A percentile compares a stretch with the other conserved stretches of the same genome.
These are phyloP conservation scores for Aspergillus diversus DNA, from an alignment of 495 filamentous ascomycete genomes.

Conservation along the genomic window DNA sequence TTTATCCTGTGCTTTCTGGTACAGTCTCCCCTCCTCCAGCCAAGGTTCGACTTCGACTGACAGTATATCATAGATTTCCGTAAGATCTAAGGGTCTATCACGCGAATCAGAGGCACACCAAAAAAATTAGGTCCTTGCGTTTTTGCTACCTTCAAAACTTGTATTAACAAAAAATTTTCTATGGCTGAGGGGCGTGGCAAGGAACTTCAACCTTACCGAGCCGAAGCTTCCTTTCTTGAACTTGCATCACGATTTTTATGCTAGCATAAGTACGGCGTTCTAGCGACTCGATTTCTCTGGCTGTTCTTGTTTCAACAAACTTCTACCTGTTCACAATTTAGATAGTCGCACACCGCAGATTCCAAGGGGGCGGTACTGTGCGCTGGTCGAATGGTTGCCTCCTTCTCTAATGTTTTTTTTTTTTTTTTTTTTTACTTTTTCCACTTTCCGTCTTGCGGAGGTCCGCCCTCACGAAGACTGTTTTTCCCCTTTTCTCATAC, in stretches of 20 bases:
- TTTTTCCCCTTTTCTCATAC: neutral
- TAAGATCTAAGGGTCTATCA: slow-evolving; percentile 52
- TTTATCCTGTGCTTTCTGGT: slow-evolving; percentile 98
- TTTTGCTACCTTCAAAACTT: slow-evolving; percentile 46
- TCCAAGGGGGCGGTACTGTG: slow-evolving; percentile 54
- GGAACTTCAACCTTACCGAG: slow-evolving; percentile 25
- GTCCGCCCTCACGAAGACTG: neutral
- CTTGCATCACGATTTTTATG: slow-evolving; percentile 44
- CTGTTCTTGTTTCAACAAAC: slow-evolving; percentile 22
- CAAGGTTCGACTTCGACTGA: slow-evolving; percentile 29
- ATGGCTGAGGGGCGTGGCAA: slow-evolving; percentile 43
- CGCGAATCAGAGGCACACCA: slow-evolving; percentile 13
- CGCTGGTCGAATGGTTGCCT: slow-evolving; percentile 65
- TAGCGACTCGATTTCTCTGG: slow-evolving; percentile 43
- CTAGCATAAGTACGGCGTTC: slow-evolving; percentile 56
- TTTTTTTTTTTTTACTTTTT: slow-evolving; percentile 27
- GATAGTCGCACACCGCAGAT: slow-evolving; percentile 55
- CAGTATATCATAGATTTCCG: slow-evolving; percentile 59
- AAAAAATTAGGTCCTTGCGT: slow-evolving; percentile 36
- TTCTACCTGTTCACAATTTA: slow-evolving; percentile 43
- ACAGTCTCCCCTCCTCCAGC: slow-evolving; percentile 28
- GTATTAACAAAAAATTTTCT: slow-evolving; percentile 58
- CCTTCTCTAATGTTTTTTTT: slow-evolving; percentile 39
- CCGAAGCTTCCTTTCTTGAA: slow-evolving; percentile 21
- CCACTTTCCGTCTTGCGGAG: neutral